phyloP scores from a whole-genome alignment of 2,329 filamentous ascomycete species.

The Talaromyces sp. region DNA sequence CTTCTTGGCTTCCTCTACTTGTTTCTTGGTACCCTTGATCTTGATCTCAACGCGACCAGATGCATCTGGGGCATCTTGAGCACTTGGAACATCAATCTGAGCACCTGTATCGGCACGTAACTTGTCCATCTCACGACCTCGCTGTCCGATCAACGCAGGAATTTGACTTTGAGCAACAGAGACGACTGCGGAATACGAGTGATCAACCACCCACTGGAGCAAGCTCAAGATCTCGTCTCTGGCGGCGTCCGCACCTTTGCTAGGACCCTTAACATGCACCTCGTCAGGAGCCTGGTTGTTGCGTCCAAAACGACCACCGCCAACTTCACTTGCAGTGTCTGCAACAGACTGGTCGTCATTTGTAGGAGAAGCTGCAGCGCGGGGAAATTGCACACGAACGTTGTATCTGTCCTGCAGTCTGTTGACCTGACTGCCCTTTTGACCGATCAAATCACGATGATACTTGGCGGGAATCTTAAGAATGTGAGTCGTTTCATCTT shows the following conservation, averaged over 20 bases:
- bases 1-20: constrained; percentile 89
- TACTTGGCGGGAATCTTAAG: constrained; percentile 91
- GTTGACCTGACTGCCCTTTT: constrained; percentile 82
- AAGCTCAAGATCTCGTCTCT: constrained; percentile 86
- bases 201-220: constrained; percentile 84
- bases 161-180: constrained; percentile 87
- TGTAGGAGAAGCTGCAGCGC: constrained; percentile 43
- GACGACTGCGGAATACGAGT: constrained; percentile 72
- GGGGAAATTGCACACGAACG: constrained; percentile 94
- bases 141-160: constrained; percentile 86
- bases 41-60: constrained; percentile 74
- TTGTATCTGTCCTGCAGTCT: constrained; percentile 87
- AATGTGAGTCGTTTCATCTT: constrained; percentile 81
- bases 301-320: constrained; percentile 55
- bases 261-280: constrained; percentile 84
- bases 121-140: constrained; percentile 85
- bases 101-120: constrained; percentile 79
- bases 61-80: constrained; percentile 62
- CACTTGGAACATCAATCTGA: constrained; percentile 84
- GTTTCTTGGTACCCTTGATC: constrained; percentile 85
- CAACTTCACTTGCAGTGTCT: constrained; percentile 64
- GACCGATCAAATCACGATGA: constrained; percentile 88
- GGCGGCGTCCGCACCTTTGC: constrained; percentile 85
- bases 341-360: constrained; percentile 66
- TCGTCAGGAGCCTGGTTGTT: constrained; percentile 78